Base-by-base conservation (phyloP, 345 rosid species). In the Linum tenue region DNA sequence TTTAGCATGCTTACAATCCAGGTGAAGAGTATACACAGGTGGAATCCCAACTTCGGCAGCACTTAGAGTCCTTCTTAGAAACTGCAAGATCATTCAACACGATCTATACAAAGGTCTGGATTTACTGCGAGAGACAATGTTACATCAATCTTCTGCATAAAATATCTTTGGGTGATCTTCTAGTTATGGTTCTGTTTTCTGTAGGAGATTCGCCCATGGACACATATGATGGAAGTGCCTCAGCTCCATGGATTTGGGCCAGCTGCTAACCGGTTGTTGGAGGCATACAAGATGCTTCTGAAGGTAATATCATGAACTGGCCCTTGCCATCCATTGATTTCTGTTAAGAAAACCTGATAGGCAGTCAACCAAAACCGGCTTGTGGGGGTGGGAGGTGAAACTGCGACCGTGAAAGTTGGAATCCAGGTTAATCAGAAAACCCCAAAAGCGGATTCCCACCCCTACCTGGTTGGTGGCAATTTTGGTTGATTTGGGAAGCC, bases 141-240 rank as follows among this genome's bases (percentile, higher is more conserved):
- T 58, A 0, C 50, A 7, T 43, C 50, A 11, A 2, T 48, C 53
- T 6, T 48, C 14, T 48, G 7, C 3, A 48, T 48, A 9, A 48
- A 12, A 9, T 48, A 14, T 38, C 8, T 16, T 39, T 55, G 59
- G 37, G 3, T 56, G 17, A 62, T 43, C 17, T 67, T 12, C 3
- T 17, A 14, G n/a, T 63, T 7, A 10, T 14, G 1, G 31, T 5
- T 15, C 43, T 15, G 8, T 56, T 63, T 61, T 69, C 11, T 71
- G 42, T 66, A 88, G 96, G 95, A 94, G 81, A 88, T 94, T 66
- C 95, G 97, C 37, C 99, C 95, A 37, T 94, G 99, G 99, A 94
- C 96, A 6, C 97, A 95, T 72, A 95, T 90, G 97, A 95, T 95
- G 96, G 99, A 95, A 79, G 97, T 91, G 64, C 99, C 96, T 48